Base-by-base conservation (phyloP, 2,329 filamentous ascomycete species). In the Cyphellophora attinorum region DNA sequence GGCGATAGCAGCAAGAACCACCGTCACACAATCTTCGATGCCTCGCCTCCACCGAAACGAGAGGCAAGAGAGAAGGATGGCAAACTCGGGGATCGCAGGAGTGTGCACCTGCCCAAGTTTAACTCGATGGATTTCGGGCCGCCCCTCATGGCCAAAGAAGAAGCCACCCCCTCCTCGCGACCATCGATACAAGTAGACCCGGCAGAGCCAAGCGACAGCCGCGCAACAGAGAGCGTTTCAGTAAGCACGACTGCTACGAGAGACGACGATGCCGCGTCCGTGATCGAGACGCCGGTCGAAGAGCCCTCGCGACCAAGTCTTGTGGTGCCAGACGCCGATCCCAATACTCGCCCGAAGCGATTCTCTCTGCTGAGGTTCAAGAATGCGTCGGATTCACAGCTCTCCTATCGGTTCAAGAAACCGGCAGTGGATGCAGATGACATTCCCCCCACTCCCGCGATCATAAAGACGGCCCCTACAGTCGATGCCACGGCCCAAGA, bases 391-490 rank as follows among this genome's bases (percentile, higher is more conserved):
- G 89, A 96, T 61, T 82, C 86, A 33, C 86, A 95, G 58, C 64
- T 96, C 41, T 85, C 85, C 8, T 67, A 77, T 55, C 80, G 81
- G 34, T 86, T 80, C 55, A 74, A 81, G 50, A 79, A 85, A 37
- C 14, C 19, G 6, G 18, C 40, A 27, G 19, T 31, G 42, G 64
- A 47, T 69, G 50, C 69, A 64, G 48, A 59, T 67, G 14, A 27
- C 33, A 21, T 29, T 15, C 35, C 13, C 25, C 25, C 15, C 44
- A 13, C 35, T 63, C 76, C 76, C 11, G 68, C 69, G 13, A 96
- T 96, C 54, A 91, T 96, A 57, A 94, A 83, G 32, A 96, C 89
- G 8, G 84, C 88, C 11, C 88, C 91, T 6, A 91, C 86, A 6
- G 21, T 25, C 21, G 21, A 25, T 25, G 21, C 21, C n/a, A 25